These are phyloP conservation scores for Amanita fuliginea DNA, from an alignment of 768 basidiomycete species.

Conservation along the genomic window DNA sequence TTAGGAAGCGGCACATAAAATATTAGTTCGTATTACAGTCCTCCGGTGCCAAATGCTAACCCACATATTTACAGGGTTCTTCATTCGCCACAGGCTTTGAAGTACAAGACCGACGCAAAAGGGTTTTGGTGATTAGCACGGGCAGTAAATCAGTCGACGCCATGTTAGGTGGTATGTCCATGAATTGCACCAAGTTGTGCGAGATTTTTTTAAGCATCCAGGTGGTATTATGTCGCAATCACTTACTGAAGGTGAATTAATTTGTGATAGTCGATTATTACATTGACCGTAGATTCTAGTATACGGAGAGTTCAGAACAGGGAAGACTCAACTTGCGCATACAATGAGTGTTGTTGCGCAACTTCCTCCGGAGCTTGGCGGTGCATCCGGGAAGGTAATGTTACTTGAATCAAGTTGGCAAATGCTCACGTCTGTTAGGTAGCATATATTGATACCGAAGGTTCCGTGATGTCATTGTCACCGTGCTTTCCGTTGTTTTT, in stretches of 20 bases:
- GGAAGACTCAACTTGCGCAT: conserved; percentile 92
- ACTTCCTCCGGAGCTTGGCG: conserved; percentile 81
- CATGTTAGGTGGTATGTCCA: conserved; percentile 66
- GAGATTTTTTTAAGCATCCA: conserved; percentile 16
- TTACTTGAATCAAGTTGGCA: background rate
- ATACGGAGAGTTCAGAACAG: conserved; percentile 93
- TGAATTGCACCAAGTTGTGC: background rate
- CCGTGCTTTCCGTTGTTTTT: conserved; percentile 7
- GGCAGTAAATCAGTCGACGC: conserved; percentile 88
- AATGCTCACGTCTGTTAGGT: conserved; percentile 33
- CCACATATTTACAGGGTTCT: conserved; percentile 49
- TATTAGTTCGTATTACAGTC: conserved; percentile 36
- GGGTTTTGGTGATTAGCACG: conserved; percentile 77
- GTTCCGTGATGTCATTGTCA: conserved; percentile 18
- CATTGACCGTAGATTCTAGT: conserved; percentile 31
- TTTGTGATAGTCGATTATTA: background rate
- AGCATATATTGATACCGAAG: conserved; percentile 90
- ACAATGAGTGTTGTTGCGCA: conserved; percentile 90
- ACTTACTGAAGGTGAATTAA: conserved; percentile 68
- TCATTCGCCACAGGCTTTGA: conserved; percentile 89
- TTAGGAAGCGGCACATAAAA: conserved; percentile 85
- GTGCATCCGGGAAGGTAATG: conserved; percentile 76
- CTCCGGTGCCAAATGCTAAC: background rate
- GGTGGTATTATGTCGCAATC: conserved; percentile 89
- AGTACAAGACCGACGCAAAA: conserved; percentile 76